Evolutionary conservation across 2,329 filamentous ascomycete genomes (phyloP).

Genomic region (Aureobasidium subglaciale): DNA sequence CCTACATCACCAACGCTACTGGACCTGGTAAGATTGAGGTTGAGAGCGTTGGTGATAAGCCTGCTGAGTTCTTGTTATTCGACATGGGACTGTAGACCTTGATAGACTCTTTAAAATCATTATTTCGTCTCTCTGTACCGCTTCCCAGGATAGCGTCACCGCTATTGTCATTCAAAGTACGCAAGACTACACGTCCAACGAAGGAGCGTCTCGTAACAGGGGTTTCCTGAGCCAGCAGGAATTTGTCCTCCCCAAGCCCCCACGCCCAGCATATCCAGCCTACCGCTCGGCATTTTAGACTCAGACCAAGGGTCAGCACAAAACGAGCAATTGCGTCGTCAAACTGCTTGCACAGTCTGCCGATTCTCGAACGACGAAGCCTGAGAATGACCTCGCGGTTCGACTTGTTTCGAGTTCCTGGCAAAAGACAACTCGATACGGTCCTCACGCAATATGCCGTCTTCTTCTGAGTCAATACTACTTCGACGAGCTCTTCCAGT

Average conservation of each 20-base stretch:
- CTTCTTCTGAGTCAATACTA: background rate
- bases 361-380: background rate
- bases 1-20: conserved; percentile 56
- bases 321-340: background rate
- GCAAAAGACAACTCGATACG: conserved; percentile 1
- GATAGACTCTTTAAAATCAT: too few species aligned
- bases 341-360: background rate
- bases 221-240: too few species aligned
- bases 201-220: too few species aligned
- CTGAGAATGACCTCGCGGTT: background rate
- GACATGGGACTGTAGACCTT: conserved; percentile 36
- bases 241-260: too few species aligned
- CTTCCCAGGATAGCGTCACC: too few species aligned
- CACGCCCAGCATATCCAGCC: too few species aligned
- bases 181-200: too few species aligned
- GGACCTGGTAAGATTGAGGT: conserved; percentile 39
- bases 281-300: too few species aligned
- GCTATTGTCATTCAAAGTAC: too few species aligned
- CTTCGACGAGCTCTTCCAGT: background rate
- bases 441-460: conserved; percentile 1
- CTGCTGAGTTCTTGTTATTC: conserved; percentile 44
- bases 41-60: conserved; percentile 40
- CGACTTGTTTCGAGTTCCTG: background rate
- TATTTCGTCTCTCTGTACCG: too few species aligned
- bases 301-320: too few species aligned